phyloP scores from a whole-genome alignment of 192 early-diverging fungal genomes.

The Dispira parvispora region DNA sequence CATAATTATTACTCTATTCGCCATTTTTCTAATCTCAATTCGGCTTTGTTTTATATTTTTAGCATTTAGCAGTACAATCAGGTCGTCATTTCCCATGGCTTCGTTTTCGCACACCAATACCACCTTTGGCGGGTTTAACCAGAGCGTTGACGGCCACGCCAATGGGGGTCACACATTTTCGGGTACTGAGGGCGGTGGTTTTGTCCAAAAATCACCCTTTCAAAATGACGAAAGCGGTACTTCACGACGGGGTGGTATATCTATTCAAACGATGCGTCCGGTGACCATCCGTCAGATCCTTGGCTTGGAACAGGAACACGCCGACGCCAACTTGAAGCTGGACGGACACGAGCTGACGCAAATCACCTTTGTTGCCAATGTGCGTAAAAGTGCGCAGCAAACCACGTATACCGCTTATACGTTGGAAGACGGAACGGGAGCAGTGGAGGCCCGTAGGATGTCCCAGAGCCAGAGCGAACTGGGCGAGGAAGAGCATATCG shows the following conservation, averaged over 20 bases:
- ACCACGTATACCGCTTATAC: conserved; percentile 45
- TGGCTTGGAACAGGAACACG: conserved; percentile 22
- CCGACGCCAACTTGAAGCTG: conserved; percentile 43
- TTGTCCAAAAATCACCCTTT: no score
- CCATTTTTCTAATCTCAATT: no score
- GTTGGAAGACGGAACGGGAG: conserved; percentile 67
- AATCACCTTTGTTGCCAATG: conserved; percentile 40
- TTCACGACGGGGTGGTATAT: conserved; percentile 22
- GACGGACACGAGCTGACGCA: conserved; percentile 54
- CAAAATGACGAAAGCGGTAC: no score
- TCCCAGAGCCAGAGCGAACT: conserved; percentile 13
- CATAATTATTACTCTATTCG: no score
- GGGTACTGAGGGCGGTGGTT: no score
- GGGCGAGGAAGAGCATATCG: conserved; percentile 12
- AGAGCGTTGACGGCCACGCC: no score
- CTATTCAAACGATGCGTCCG: conserved; percentile 51
- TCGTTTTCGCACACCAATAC: no score
- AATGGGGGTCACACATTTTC: no score
- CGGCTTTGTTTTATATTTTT: no score
- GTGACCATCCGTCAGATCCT: conserved; percentile 69
- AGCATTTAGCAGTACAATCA: no score
- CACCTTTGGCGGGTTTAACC: no score
- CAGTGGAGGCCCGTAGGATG: conserved; percentile 44
- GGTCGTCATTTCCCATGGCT: no score
- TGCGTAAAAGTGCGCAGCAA: conserved; percentile 36